A percentile compares a stretch with the other conserved stretches of the same genome.
These are phyloP conservation scores for Agaricus blazei DNA, from an alignment of 768 basidiomycete species.

Conservation along the genomic window DNA sequence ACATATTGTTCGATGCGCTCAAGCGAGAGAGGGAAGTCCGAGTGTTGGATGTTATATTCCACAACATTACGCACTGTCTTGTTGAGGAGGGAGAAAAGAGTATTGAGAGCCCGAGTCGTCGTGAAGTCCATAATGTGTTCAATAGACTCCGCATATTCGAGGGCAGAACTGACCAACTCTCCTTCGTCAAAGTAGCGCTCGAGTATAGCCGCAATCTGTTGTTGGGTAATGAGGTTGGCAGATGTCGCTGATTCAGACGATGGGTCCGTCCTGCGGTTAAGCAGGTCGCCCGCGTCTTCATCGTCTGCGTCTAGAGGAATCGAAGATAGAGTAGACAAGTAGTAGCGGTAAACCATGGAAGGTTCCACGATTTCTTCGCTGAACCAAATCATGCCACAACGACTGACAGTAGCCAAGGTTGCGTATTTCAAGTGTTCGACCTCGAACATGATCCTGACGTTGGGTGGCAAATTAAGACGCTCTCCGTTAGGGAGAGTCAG, in stretches of 20 bases:
- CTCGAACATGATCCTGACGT: constrained; percentile 99
- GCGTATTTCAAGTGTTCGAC: constrained; percentile 97
- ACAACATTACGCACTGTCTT: constrained; percentile 91
- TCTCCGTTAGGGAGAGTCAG: constrained; percentile 97
- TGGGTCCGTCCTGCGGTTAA: constrained; percentile 55
- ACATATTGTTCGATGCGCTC: constrained; percentile 92
- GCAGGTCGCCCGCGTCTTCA: constrained; percentile 62
- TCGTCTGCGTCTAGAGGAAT: constrained; percentile 86
- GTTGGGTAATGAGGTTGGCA: constrained; percentile 68
- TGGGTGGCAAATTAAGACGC: constrained; percentile 92
- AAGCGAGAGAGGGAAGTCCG: constrained; percentile 84
- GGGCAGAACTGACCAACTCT: constrained; percentile 75
- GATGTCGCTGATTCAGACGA: constrained; percentile 48
- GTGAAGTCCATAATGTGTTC: constrained; percentile 99
- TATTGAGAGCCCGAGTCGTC: constrained; percentile 82
- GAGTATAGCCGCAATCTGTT: constrained; percentile 66
- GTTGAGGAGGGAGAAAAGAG: constrained; percentile 95
- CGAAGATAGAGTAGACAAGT: constrained; percentile 70
- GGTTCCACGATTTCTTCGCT: constrained; percentile 94
- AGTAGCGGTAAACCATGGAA: constrained; percentile 86
- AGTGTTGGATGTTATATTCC: constrained; percentile 92
- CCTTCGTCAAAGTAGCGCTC: constrained; percentile 80
- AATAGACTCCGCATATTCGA: constrained; percentile 76
- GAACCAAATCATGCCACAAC: constrained; percentile 99
- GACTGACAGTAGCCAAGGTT: constrained; percentile 97